Percentiles rank a stretch among this genome's conserved stretches.
phyloP scores from a whole-genome alignment of 1,284 basidiomycete genomes.

The Ceratobasidium sp. region DNA sequence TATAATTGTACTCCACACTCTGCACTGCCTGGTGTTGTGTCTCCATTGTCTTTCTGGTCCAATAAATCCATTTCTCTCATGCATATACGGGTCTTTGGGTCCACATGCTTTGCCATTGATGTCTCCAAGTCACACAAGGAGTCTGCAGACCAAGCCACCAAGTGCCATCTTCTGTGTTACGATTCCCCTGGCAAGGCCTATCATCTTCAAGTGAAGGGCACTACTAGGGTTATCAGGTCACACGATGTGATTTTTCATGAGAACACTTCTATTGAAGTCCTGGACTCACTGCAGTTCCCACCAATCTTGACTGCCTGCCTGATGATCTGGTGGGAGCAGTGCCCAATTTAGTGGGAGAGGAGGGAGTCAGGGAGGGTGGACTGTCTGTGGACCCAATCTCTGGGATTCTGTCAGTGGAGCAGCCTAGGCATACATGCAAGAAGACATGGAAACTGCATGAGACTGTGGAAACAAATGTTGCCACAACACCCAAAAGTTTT shows the following conservation, averaged over 20 bases:
- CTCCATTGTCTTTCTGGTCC: slow-evolving; percentile 10
- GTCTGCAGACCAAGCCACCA: not conserved
- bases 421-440: not conserved
- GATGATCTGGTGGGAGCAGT: not conserved
- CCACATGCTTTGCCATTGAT: not conserved
- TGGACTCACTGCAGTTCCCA: not conserved
- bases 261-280: not conserved
- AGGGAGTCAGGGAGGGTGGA: not conserved
- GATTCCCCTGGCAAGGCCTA: slow-evolving; percentile 11
- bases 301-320: not conserved
- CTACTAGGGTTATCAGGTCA: not conserved
- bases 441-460: slow-evolving; percentile 14
- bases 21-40: not conserved
- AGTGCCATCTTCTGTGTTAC: slow-evolving; percentile 36
- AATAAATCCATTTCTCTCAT: slow-evolving; percentile 7
- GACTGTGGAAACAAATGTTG: not conserved
- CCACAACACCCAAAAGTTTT: not conserved
- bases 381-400: not conserved
- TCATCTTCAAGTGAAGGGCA: not conserved
- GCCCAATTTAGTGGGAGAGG: slow-evolving; percentile 12
- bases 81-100: slow-evolving; percentile 35
- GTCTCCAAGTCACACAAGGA: slow-evolving; percentile 16
- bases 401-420: not conserved
- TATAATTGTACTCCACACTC: slow-evolving; percentile 33
- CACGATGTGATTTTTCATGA: slow-evolving; percentile 47